Conservation (phyloP, 2,329 filamentous ascomycete species). For the Immersiporthe knoxdaviesiana region DNA sequence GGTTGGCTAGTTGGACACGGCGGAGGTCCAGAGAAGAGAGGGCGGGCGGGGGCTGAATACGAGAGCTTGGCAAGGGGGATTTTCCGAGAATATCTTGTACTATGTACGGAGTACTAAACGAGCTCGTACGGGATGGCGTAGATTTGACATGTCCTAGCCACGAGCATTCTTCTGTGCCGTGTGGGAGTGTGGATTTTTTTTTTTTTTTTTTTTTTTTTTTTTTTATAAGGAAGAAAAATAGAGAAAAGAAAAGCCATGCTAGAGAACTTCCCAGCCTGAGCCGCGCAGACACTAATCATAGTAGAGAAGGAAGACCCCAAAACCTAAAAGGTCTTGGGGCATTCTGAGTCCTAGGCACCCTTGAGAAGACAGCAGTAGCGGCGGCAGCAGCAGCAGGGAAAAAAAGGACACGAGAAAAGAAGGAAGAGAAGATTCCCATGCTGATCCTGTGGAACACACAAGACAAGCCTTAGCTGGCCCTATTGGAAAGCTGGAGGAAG, state of each 20-base stretch:
- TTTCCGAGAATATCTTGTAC: not conserved
- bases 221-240: no score
- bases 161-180: not conserved
- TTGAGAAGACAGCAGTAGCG: not conserved
- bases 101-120: not conserved
- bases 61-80: conserved; percentile 2
- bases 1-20: not conserved
- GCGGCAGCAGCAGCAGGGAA: no score
- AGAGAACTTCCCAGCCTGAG: not conserved
- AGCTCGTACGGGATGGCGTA: not conserved
- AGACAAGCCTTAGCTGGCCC: not conserved
- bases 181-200: not conserved
- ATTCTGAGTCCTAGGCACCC: not conserved
- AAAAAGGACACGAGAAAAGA: not conserved
- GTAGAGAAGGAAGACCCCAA: not conserved
- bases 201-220: no score
- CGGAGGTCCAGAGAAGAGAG: not conserved
- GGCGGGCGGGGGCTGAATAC: conserved; percentile 1
- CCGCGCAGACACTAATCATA: not conserved
- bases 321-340: not conserved
- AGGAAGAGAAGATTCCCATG: not conserved
- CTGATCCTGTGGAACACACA: not conserved
- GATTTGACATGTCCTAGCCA: not conserved
- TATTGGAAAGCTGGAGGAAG: not conserved
- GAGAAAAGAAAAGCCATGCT: not conserved